Percentiles rank a stretch among this genome's conserved stretches.
Evolutionary conservation across 2,329 filamentous ascomycete species (phyloP).

Genomic region (Cladosporium sphaerospermum): DNA sequence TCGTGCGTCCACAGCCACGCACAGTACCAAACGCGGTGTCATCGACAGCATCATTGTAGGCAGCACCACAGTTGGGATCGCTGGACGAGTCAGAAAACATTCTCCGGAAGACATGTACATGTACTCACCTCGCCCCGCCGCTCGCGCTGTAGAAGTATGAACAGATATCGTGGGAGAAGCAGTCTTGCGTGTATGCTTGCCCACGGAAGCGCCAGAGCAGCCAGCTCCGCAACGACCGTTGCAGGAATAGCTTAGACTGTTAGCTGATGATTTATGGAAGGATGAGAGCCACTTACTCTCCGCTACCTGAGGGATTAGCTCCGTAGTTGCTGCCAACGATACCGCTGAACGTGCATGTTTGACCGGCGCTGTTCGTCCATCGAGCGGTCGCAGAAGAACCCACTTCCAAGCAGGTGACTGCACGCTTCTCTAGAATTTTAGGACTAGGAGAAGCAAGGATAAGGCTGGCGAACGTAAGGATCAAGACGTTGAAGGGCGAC

Average conservation of each 20-base stretch:
- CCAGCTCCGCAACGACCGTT: conserved; percentile 46
- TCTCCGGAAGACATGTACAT: neutral
- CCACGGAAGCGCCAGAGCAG: conserved; percentile 39
- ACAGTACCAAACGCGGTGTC: conserved; percentile 36
- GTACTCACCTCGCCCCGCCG: conserved; percentile 39
- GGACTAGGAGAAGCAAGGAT: neutral
- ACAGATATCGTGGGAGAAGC: conserved; percentile 47
- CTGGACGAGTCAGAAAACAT: conserved; percentile 21
- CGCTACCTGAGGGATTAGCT: conserved; percentile 35
- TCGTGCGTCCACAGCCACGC: conserved; percentile 27
- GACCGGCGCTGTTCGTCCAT: conserved; percentile 41
- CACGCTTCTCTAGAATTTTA: neutral
- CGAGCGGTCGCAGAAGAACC: conserved; percentile 39
- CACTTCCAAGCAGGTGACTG: conserved; percentile 36
- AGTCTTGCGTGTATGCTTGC: conserved; percentile 48
- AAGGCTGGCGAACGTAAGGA: neutral
- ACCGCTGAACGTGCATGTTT: conserved; percentile 40
- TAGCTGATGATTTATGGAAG: neutral
- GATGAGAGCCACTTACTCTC: conserved; percentile 36
- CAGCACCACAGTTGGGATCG: conserved; percentile 44
- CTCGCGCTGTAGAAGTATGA: conserved; percentile 46
- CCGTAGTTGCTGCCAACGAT: conserved; percentile 46
- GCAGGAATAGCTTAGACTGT: conserved; percentile 39
- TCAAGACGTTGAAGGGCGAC: neutral
- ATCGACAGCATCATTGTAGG: conserved; percentile 39